Conservation (phyloP, 2,329 filamentous ascomycete genomes). For the Nothopassalora personata region DNA sequence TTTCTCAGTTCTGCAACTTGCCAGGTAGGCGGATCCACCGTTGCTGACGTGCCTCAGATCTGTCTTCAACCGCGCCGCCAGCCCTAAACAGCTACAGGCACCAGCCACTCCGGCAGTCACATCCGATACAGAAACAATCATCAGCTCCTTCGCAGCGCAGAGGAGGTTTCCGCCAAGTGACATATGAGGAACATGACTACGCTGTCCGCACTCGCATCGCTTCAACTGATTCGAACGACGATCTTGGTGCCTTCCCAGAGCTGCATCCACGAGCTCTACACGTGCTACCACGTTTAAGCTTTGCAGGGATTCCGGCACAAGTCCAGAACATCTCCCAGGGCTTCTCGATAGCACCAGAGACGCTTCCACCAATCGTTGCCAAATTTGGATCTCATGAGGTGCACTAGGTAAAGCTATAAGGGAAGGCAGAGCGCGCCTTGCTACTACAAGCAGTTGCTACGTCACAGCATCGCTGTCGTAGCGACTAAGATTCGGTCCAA, state of each 20-base stretch:
- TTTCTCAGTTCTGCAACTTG: neutral
- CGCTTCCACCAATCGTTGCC: too few species aligned
- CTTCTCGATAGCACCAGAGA: too few species aligned
- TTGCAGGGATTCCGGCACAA: neutral
- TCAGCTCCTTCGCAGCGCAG: neutral
- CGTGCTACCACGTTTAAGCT: constrained; percentile 3
- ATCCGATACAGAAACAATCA: neutral
- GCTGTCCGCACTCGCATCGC: neutral
- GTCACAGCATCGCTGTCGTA: too few species aligned
- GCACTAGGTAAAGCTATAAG: too few species aligned
- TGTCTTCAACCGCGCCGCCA: constrained; percentile 3
- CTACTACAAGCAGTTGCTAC: too few species aligned
- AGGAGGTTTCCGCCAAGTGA: neutral
- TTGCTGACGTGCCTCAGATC: constrained; percentile 4
- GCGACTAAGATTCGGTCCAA: too few species aligned
- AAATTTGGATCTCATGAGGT: too few species aligned
- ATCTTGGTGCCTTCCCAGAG: neutral
- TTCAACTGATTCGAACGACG: constrained; percentile 1
- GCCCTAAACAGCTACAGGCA: neutral
- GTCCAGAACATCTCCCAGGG: too few species aligned
- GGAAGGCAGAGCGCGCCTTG: too few species aligned
- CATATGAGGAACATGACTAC: neutral
- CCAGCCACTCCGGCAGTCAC: constrained; percentile 2
- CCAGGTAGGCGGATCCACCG: neutral
- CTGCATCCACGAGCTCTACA: neutral